These are phyloP conservation scores for Pseudogymnoascus sp. DNA, from an alignment of 2,329 filamentous ascomycete species.

Conservation along the genomic window DNA sequence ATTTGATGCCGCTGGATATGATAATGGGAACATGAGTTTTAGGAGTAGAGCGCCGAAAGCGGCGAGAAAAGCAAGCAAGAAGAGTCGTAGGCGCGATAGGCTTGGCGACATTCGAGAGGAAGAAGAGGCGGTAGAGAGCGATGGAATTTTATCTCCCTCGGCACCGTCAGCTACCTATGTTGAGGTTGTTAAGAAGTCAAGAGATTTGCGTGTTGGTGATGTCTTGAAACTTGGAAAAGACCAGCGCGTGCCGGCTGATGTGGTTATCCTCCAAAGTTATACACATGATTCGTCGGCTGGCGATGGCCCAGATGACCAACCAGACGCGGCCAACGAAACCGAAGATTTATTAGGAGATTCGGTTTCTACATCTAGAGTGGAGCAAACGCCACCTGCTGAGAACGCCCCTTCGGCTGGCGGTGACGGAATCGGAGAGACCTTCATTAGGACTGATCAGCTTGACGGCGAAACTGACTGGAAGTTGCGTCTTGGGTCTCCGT, in stretches of 20 bases:
- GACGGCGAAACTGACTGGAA: slow-evolving; percentile 99
- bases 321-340: slow-evolving; percentile 17
- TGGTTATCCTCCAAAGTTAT: slow-evolving; percentile 82
- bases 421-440: slow-evolving; percentile 63
- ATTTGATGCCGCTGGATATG: slow-evolving; percentile 51
- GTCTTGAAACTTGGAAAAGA: slow-evolving; percentile 90
- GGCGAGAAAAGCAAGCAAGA: slow-evolving; percentile 28
- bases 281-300: slow-evolving; percentile 43
- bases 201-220: slow-evolving; percentile 87
- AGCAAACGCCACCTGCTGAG: slow-evolving; percentile 17
- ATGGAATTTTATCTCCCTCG: slow-evolving; percentile 32
- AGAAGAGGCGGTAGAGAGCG: slow-evolving; percentile 45
- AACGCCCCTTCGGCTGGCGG: slow-evolving; percentile 24
- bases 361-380: slow-evolving; percentile 25
- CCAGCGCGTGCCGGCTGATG: slow-evolving; percentile 87
- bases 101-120: slow-evolving; percentile 64
- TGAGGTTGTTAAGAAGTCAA: slow-evolving; percentile 72
- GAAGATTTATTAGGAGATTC: slow-evolving; percentile 25
- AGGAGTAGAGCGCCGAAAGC: slow-evolving; percentile 42
- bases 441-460: slow-evolving; percentile 93
- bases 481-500: slow-evolving; percentile 72
- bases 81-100: slow-evolving; percentile 35
- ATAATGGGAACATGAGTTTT: slow-evolving; percentile 28
- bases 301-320: slow-evolving; percentile 19
- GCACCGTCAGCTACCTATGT: slow-evolving; percentile 44